phyloP scores from a whole-genome alignment of 106 monocot genomes.

The Dendrobium officinale region DNA sequence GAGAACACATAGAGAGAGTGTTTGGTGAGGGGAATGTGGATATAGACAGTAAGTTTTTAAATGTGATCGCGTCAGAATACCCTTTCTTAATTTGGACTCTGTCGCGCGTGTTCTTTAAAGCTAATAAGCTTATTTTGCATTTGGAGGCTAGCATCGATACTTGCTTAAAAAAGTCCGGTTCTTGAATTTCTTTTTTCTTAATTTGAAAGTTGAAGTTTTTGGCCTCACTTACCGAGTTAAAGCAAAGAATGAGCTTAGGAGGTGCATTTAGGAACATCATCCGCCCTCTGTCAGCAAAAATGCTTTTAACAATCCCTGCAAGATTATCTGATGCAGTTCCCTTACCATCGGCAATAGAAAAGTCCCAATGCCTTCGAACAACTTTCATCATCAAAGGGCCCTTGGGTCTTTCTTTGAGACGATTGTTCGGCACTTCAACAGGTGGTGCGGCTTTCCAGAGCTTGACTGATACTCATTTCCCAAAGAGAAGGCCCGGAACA shows the following conservation, averaged over 20 bases:
- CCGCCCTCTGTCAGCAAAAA: slow-evolving; percentile 6
- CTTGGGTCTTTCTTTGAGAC: neutral
- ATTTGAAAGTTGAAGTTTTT: neutral
- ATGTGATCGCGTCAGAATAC: neutral
- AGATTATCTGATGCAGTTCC: neutral
- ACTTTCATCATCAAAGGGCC: neutral
- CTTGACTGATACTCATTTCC: slow-evolving; percentile 62
- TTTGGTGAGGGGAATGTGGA: neutral
- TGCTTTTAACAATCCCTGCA: neutral
- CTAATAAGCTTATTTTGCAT: neutral
- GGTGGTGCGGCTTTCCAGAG: slow-evolving; percentile 14
- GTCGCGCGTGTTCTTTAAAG: neutral
- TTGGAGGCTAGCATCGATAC: neutral
- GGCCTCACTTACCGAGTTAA: neutral
- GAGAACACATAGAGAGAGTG: neutral
- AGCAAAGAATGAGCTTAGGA: slow-evolving; percentile 5
- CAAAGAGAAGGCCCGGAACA: slow-evolving; percentile 75
- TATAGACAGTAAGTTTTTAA: no score
- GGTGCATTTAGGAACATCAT: neutral
- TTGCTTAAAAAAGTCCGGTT: neutral
- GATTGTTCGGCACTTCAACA: slow-evolving; percentile 1
- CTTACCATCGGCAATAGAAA: no score
- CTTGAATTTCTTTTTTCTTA: neutral
- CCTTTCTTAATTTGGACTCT: neutral
- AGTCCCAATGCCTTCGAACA: neutral